A percentile compares a stretch with the other conserved stretches of the same genome.
Evolutionary conservation across 306 rosid genomes (phyloP).

Genomic region (Pyrus communis): DNA sequence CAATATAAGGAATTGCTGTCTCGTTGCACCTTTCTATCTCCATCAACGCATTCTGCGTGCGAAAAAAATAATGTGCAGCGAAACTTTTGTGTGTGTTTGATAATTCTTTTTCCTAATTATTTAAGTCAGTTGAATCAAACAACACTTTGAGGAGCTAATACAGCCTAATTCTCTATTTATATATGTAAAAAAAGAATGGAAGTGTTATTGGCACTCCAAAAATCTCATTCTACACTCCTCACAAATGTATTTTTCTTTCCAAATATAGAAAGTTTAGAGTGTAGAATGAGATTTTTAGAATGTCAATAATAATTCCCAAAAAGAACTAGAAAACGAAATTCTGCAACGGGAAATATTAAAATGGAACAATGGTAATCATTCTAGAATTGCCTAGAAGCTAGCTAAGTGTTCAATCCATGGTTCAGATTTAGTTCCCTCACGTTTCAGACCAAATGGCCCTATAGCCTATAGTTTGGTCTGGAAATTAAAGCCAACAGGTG

Average conservation of each 20-base stretch:
- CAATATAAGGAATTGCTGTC: background rate
- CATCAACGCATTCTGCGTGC: background rate
- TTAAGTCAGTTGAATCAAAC: background rate
- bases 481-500: conserved; percentile 33
- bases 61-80: background rate
- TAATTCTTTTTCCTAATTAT: background rate
- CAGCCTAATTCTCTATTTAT: background rate
- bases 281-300: no score
- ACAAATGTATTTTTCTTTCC: no score
- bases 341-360: background rate
- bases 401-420: conserved; percentile 3
- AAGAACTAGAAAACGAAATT: background rate
- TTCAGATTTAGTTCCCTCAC: background rate
- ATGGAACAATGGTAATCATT: background rate
- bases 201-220: no score
- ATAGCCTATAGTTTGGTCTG: conserved; percentile 35
- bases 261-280: no score
- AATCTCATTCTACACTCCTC: no score
- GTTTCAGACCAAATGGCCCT: conserved; percentile 9
- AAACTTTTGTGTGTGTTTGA: background rate
- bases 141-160: background rate
- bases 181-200: no score
- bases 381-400: conserved; percentile 5
- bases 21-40: background rate
- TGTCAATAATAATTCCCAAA: no score